Evolutionary conservation across 176 grass and related monocot genomes (phyloP).

Genomic region (Hordeum vulgare): DNA sequence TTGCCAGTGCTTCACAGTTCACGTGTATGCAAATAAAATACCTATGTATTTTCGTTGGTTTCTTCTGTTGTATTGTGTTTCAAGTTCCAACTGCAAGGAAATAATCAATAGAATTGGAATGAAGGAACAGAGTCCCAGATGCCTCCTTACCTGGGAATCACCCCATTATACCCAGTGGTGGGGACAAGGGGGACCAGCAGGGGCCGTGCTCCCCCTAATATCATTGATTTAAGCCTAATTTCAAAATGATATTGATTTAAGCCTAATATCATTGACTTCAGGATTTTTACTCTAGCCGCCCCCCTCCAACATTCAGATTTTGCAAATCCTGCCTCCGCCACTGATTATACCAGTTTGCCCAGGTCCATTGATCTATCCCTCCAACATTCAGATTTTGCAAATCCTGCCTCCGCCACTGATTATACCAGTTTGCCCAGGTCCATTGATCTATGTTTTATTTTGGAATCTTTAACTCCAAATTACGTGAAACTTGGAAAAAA

Average conservation of each 20-base stretch:
- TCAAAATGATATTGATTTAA: no score
- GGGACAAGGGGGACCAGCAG: no score
- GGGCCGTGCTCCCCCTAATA: no score
- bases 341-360: neutral
- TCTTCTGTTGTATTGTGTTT: conserved; percentile 24
- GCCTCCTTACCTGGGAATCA: neutral
- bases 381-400: no score
- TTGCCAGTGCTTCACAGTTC: neutral
- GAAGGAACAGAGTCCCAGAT: neutral
- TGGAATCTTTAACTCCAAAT: neutral
- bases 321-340: no score
- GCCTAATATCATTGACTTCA: no score
- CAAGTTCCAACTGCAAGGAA: conserved; percentile 8
- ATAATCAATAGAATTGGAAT: conserved; percentile 16
- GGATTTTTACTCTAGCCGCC: no score
- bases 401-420: no score
- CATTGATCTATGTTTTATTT: neutral
- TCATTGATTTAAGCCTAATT: no score
- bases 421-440: neutral
- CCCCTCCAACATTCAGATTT: no score
- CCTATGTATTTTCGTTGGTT: neutral
- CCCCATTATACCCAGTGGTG: neutral
- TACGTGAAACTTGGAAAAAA: neutral
- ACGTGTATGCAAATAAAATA: neutral
- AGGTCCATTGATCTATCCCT: neutral